phyloP scores from a whole-genome alignment of 257 asterid species.

The Petrea volubilis region DNA sequence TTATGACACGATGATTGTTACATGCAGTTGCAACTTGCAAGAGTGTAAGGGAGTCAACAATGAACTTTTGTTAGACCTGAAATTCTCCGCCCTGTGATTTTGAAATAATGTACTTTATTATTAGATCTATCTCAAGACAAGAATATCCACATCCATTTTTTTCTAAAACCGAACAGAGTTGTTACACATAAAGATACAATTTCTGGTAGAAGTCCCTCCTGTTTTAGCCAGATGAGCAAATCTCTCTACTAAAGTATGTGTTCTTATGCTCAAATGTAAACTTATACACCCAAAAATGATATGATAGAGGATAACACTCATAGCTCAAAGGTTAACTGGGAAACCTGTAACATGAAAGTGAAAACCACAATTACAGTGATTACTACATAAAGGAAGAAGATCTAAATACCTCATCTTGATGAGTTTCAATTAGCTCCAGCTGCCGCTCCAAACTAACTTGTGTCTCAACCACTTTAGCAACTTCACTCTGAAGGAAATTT shows the following conservation, averaged over 20 bases:
- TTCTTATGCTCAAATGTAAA: background rate
- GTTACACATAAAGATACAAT: background rate
- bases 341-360: no score
- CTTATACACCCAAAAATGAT: background rate
- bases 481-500: slow-evolving; percentile 65
- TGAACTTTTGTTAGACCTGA: background rate
- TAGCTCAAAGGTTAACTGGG: background rate
- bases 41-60: background rate
- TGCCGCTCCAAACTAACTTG: slow-evolving; percentile 85
- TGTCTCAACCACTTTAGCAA: slow-evolving; percentile 88
- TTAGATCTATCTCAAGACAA: background rate
- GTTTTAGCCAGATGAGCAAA: background rate
- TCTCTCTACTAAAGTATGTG: background rate
- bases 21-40: background rate
- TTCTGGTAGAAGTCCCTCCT: background rate
- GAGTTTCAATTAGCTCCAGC: slow-evolving; percentile 93
- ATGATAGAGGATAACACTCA: background rate
- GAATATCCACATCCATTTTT: background rate
- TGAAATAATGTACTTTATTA: background rate
- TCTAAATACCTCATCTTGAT: slow-evolving; percentile 82
- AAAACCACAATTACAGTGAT: background rate
- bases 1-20: background rate
- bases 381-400: slow-evolving; percentile 16
- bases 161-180: background rate
- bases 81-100: slow-evolving; percentile 4